These are phyloP conservation scores for Porogramme epimiltina DNA, from an alignment of 1,284 basidiomycete genomes.

Conservation along the genomic window DNA sequence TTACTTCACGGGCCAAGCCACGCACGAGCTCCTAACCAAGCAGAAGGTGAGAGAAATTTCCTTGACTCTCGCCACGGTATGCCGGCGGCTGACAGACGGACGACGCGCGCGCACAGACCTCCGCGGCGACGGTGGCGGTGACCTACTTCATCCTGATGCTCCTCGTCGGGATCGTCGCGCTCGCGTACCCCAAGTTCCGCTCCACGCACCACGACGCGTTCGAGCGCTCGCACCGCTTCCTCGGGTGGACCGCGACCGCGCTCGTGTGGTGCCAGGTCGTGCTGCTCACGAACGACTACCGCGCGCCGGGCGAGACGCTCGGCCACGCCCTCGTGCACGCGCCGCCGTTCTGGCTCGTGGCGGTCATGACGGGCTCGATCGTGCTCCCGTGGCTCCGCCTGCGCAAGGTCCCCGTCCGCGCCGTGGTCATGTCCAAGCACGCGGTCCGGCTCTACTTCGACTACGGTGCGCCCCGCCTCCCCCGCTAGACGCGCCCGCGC, in stretches of 20 bases:
- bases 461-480: constrained; percentile 40
- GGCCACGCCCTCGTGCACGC: constrained; percentile 45
- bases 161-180: constrained; percentile 48
- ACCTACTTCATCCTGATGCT: constrained; percentile 55
- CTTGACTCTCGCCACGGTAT: no score
- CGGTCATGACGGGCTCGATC: constrained; percentile 53
- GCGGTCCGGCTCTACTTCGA: constrained; percentile 61
- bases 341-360: constrained; percentile 56
- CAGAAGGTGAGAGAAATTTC: constrained; percentile 36
- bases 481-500: background rate
- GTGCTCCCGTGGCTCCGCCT: constrained; percentile 56
- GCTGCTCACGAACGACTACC: constrained; percentile 56
- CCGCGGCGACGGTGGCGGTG: constrained; percentile 50
- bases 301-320: constrained; percentile 38
- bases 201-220: constrained; percentile 51
- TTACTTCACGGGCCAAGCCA: constrained; percentile 54
- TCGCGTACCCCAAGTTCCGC: constrained; percentile 53
- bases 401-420: constrained; percentile 53
- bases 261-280: constrained; percentile 59
- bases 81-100: background rate
- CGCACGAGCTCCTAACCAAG: constrained; percentile 45
- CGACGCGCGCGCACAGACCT: constrained; percentile 39
- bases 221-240: constrained; percentile 56
- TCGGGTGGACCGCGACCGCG: constrained; percentile 55
- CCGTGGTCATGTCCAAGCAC: constrained; percentile 56